These are phyloP conservation scores for Dacryopinax spathularia DNA, from an alignment of 768 basidiomycete genomes.

Conservation along the genomic window DNA sequence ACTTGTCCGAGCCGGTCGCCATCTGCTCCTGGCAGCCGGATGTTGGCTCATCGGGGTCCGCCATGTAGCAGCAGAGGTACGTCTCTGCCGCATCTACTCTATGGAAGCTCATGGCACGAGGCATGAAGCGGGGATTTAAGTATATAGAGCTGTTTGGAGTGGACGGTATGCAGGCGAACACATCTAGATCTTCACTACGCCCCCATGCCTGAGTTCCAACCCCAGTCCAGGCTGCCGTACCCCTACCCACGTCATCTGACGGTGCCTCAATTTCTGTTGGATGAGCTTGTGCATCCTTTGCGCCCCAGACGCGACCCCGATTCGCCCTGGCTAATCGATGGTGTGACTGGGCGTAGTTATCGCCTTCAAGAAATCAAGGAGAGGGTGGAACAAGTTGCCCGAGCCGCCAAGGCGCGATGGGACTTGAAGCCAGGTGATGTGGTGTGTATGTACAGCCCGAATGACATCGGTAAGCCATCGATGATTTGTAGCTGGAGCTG, in stretches of 20 bases:
- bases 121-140: too few species aligned
- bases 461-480: conserved; percentile 41
- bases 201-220: neutral
- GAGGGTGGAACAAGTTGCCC: neutral
- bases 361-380: neutral
- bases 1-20: too few species aligned
- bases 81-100: too few species aligned
- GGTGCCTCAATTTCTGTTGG: too few species aligned
- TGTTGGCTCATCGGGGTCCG: too few species aligned
- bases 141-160: too few species aligned
- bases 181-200: too few species aligned
- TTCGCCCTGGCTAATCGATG: neutral
- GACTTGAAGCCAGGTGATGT: neutral
- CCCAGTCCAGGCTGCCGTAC: neutral
- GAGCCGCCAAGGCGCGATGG: neutral
- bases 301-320: neutral
- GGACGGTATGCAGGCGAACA: too few species aligned
- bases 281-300: neutral
- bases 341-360: neutral
- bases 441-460: conserved; percentile 55
- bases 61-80: too few species aligned
- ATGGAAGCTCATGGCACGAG: too few species aligned
- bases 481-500: neutral
- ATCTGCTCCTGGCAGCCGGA: too few species aligned
- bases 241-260: too few species aligned